These are phyloP conservation scores for Zymoseptoria brevis DNA, from an alignment of 2,329 filamentous ascomycete species.

Conservation along the genomic window DNA sequence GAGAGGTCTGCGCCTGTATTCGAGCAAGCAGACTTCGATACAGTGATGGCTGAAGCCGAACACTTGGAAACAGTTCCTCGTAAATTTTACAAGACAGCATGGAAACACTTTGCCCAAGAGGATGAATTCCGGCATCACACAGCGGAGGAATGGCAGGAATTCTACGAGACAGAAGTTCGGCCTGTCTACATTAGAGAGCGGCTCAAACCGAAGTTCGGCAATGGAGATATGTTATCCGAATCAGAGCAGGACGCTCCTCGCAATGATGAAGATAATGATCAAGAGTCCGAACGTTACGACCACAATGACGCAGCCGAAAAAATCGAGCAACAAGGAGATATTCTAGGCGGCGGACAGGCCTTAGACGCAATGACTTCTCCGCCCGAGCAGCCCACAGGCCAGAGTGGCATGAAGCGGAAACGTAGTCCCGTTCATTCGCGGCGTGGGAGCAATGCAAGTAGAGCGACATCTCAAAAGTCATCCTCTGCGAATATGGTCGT, in stretches of 20 bases:
- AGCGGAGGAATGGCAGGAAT: constrained; percentile 20
- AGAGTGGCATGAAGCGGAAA: not conserved
- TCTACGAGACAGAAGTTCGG: constrained; percentile 21
- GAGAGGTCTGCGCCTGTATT: not conserved
- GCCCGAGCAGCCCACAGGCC: not conserved
- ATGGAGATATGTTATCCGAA: not conserved
- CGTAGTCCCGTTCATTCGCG: not conserved
- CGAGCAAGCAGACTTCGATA: not conserved
- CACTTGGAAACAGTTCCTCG: not conserved
- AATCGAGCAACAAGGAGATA: no score
- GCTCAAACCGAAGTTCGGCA: not conserved
- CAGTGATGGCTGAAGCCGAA: not conserved
- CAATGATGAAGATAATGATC: not conserved
- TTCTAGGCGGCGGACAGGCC: not conserved
- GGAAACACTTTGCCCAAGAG: not conserved
- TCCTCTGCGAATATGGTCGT: not conserved
- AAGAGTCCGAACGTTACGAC: not conserved
- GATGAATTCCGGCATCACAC: constrained; percentile 10
- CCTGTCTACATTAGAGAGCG: constrained; percentile 16
- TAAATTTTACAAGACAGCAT: not conserved
- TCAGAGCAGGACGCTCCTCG: not conserved
- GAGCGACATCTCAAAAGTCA: not conserved
- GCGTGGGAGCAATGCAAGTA: not conserved
- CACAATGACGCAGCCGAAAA: no score
- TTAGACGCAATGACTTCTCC: not conserved